These are phyloP conservation scores for Sphagnum fallax DNA, from an alignment of 228 moss, liverwort and hornwort genomes.

Conservation along the genomic window DNA sequence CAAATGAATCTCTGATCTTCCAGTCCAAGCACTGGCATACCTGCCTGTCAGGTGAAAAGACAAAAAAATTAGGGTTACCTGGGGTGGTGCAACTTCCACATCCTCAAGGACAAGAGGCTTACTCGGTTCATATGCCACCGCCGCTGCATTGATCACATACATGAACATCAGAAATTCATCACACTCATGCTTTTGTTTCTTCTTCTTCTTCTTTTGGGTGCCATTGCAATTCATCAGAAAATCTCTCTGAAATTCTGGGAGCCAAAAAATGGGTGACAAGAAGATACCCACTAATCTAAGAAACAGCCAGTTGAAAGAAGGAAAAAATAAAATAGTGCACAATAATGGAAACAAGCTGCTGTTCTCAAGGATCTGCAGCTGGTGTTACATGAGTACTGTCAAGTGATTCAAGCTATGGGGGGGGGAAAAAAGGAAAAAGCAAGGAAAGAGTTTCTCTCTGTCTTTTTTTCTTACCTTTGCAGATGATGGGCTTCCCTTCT, in stretches of 20 bases:
- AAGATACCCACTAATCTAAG: too few relatives aligned
- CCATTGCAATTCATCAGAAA: too few relatives aligned
- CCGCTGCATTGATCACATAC: slow-evolving; percentile 27
- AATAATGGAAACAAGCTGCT: too few relatives aligned
- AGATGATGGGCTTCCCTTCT: slow-evolving; percentile 34
- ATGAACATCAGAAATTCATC: neutral
- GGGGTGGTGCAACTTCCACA: slow-evolving; percentile 46
- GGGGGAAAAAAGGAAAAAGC: neutral
- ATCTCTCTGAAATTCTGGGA: too few relatives aligned
- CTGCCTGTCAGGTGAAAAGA: too few relatives aligned
- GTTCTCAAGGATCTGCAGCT: too few relatives aligned
- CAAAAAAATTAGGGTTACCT: slow-evolving; percentile 13
- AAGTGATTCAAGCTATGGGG: neutral
- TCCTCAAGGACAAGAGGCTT: slow-evolving; percentile 49
- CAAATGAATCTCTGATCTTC: neutral
- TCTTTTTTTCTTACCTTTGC: slow-evolving; percentile 20
- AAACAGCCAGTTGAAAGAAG: too few relatives aligned
- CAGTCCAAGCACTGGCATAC: neutral
- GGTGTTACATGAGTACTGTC: neutral
- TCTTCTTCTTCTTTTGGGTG: too few relatives aligned
- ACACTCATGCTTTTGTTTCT: neutral
- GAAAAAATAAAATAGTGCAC: too few relatives aligned
- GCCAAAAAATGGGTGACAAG: too few relatives aligned
- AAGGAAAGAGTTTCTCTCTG: neutral
- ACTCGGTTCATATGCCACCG: slow-evolving; percentile 41